Evolutionary conservation across 108 stramenopile species (phyloP).

Genomic region (Cyclostephanos tholiformis): DNA sequence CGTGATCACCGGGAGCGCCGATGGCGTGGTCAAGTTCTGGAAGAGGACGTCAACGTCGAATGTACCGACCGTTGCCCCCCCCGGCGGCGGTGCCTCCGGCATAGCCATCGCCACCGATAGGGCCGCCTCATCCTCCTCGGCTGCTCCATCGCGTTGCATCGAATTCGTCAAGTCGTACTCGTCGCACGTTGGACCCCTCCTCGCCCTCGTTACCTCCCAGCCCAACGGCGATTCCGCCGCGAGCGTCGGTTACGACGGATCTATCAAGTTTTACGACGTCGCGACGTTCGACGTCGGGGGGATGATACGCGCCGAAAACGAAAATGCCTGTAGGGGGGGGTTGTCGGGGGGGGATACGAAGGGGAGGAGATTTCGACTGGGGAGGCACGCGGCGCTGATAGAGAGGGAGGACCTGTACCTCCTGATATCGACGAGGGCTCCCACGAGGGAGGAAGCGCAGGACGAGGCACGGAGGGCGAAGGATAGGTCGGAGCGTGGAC

Average conservation of each 20-base stretch:
- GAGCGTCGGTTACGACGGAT: conserved; percentile 73
- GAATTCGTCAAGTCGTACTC: conserved; percentile 98
- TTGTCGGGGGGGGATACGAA: background rate
- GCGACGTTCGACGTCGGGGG: conserved; percentile 87
- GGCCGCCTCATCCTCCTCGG: conserved; percentile 7
- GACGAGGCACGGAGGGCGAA: conserved; percentile 9
- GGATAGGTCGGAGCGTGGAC: conserved; percentile 20
- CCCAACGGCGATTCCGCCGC: conserved; percentile 80
- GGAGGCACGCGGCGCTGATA: conserved; percentile 54
- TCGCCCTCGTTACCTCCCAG: conserved; percentile 58
- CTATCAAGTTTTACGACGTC: conserved; percentile 97
- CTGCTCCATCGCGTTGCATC: conserved; percentile 60
- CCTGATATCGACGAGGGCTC: conserved; percentile 35
- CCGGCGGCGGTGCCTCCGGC: background rate
- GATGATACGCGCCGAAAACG: conserved; percentile 64
- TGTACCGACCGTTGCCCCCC: conserved; percentile 1
- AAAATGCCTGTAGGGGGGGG: no score
- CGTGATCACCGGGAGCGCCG: conserved; percentile 84
- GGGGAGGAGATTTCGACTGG: conserved; percentile 27
- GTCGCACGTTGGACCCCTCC: conserved; percentile 84
- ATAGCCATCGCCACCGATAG: conserved; percentile 1
- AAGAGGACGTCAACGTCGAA: conserved; percentile 74
- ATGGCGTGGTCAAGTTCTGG: conserved; percentile 99
- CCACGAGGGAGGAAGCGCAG: conserved; percentile 34
- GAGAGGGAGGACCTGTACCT: conserved; percentile 42